Base-by-base conservation (phyloP, 2,329 filamentous ascomycete genomes). In the Xylaria sp. region DNA sequence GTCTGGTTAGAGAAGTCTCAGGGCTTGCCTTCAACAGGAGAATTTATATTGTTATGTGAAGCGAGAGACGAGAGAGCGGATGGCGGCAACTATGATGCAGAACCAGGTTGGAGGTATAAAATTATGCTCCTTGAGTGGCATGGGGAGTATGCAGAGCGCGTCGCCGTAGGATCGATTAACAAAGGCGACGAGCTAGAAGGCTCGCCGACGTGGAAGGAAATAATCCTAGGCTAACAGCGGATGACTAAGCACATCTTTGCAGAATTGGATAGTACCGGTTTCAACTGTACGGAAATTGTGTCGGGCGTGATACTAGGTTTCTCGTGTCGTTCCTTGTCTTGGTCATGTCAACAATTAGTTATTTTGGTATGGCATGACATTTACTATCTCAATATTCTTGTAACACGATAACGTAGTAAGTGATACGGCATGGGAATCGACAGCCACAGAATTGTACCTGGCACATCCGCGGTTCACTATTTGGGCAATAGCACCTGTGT, bases 111-210 rank as follows among this genome's bases (percentile, higher is more conserved):
- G 58, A 60, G 23, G 37, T 60, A 60, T 37, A 60, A 56, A 21
- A 43, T 60, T 15, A 60, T 60, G 58, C 58, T 60, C 19, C 43
- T 60, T 15, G 58, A 60, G 37, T 60, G 58, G 58, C 51, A 40
- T 15, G 58, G 51, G 12, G 58, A 60, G 9, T 60, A 60, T 45
- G 58, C 58, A 6, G 58, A 60, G 35, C 52, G 58, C 21, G 52
- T 61, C n/a, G 58, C 52, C 1, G 58, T 61, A 21, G 52, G 51
- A 12, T 61, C 58, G 37, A 61, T 61, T n/a, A 42, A 47, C 14
- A 61, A 56, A 46, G 58, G 58, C 4, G 51, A 57, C 45, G 58
- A 61, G n/a, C 6, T 37, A 4, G 58, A 61, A 17, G 52, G 52
- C 17, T 31, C 35, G 2, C 58, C 52, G 19, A 53, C 55, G 11